Percentiles rank a stretch among this genome's conserved stretches.
These are phyloP conservation scores for Sclerotinia subarctica DNA, from an alignment of 2,329 filamentous ascomycete genomes.

Conservation along the genomic window DNA sequence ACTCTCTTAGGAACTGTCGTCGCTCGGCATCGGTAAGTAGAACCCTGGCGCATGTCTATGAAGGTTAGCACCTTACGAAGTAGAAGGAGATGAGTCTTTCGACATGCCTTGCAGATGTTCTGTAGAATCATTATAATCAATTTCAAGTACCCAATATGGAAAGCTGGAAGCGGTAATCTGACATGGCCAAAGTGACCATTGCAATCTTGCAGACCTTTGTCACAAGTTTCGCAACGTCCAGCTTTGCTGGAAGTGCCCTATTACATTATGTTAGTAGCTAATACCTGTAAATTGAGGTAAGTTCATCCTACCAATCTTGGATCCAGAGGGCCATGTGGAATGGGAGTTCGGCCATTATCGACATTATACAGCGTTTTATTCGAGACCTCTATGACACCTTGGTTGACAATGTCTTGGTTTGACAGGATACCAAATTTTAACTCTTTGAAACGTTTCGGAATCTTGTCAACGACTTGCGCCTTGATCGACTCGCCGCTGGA, in stretches of 20 bases:
- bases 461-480: slow-evolving; percentile 83
- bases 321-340: slow-evolving; percentile 82
- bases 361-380: slow-evolving; percentile 92
- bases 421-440: slow-evolving; percentile 94
- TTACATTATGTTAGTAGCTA: not conserved
- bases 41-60: slow-evolving; percentile 73
- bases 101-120: slow-evolving; percentile 78
- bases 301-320: slow-evolving; percentile 60
- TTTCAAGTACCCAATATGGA: slow-evolving; percentile 94
- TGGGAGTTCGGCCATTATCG: slow-evolving; percentile 71
- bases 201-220: slow-evolving; percentile 75
- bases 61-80: slow-evolving; percentile 23
- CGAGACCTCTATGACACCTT: slow-evolving; percentile 92
- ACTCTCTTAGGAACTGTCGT: slow-evolving; percentile 71
- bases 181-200: slow-evolving; percentile 96
- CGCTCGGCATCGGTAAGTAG: slow-evolving; percentile 79
- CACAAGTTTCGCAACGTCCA: slow-evolving; percentile 77
- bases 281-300: not conserved
- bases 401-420: slow-evolving; percentile 90
- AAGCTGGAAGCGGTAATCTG: slow-evolving; percentile 82
- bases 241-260: slow-evolving; percentile 82
- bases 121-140: slow-evolving; percentile 90
- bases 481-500: slow-evolving; percentile 51
- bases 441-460: slow-evolving; percentile 88
- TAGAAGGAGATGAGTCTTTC: slow-evolving; percentile 12